These are phyloP conservation scores for Serpula lacrymans DNA, from an alignment of 768 basidiomycete species.

Conservation along the genomic window DNA sequence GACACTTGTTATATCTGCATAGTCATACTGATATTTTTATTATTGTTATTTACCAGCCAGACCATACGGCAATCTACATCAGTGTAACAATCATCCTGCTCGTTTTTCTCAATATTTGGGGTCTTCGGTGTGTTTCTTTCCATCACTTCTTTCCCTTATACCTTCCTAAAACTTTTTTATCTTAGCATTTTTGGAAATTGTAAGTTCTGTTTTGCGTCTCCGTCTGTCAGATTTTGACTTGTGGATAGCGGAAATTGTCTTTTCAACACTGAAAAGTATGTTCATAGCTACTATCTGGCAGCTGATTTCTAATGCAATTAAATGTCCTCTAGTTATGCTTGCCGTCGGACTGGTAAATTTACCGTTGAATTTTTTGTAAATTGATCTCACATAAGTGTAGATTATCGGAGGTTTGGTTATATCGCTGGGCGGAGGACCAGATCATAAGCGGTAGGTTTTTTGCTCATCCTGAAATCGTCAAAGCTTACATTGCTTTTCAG, in stretches of 20 bases:
- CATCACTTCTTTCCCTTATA: conserved; percentile 39
- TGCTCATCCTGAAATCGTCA: conserved; percentile 38
- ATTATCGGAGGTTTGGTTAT: conserved; percentile 42
- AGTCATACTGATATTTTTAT: conserved; percentile 20
- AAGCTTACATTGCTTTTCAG: no score
- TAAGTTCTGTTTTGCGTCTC: no score
- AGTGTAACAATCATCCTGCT: conserved; percentile 33
- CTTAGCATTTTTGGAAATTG: neutral
- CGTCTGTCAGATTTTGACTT: no score
- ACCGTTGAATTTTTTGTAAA: no score
- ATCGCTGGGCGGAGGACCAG: conserved; percentile 52
- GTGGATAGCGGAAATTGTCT: no score
- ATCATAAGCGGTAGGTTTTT: conserved; percentile 38
- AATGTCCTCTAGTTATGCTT: conserved; percentile 26
- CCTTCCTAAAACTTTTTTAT: conserved; percentile 31
- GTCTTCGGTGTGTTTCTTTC: conserved; percentile 40
- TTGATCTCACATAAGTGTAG: no score
- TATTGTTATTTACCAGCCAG: no score
- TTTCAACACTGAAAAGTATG: no score
- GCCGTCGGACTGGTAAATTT: conserved; percentile 34
- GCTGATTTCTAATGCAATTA: no score
- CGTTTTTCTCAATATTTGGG: conserved; percentile 39
- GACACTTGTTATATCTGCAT: no score
- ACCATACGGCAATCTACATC: conserved; percentile 33
- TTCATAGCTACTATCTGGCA: no score